Conservation (phyloP, 192 early-diverging fungal species). For the Irineochytrium annulatum region DNA sequence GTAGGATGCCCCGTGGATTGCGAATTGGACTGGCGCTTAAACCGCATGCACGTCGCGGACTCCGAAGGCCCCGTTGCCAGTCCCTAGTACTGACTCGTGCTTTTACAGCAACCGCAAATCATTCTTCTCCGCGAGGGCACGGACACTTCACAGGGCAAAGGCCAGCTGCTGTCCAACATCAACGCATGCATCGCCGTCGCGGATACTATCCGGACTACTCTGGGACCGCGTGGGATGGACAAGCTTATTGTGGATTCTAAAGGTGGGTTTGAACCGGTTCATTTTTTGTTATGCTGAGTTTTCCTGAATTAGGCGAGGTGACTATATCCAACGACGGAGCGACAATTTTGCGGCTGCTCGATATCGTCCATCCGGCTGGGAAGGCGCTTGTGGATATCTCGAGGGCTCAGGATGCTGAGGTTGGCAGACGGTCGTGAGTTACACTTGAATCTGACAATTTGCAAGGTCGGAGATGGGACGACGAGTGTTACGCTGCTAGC, state of each 20-base stretch:
- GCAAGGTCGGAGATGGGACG: slow-evolving; percentile 92
- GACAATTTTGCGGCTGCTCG: slow-evolving; percentile 95
- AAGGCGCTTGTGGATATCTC: slow-evolving; percentile 98
- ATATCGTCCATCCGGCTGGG: slow-evolving; percentile 97
- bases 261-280: slow-evolving; percentile 42
- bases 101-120: slow-evolving; percentile 87
- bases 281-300: slow-evolving; percentile 2
- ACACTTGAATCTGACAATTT: not conserved
- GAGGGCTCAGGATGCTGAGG: slow-evolving; percentile 95
- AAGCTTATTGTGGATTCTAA: slow-evolving; percentile 95
- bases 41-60: no score
- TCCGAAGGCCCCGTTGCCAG: no score
- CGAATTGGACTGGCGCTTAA: no score
- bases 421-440: slow-evolving; percentile 9
- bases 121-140: slow-evolving; percentile 99
- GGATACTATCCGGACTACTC: slow-evolving; percentile 91
- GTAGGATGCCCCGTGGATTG: no score
- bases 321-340: slow-evolving; percentile 99
- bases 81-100: no score
- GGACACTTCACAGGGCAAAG: slow-evolving; percentile 95
- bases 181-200: slow-evolving; percentile 92
- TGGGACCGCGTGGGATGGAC: slow-evolving; percentile 99
- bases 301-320: slow-evolving; percentile 58
- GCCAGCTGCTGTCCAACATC: slow-evolving; percentile 97
- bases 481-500: slow-evolving; percentile 96